Evolutionary conservation across 2,329 filamentous ascomycete species (phyloP), one percentile per base, ranked within the genome.

Genomic region (Calcarisporium arbuscula): DNA sequence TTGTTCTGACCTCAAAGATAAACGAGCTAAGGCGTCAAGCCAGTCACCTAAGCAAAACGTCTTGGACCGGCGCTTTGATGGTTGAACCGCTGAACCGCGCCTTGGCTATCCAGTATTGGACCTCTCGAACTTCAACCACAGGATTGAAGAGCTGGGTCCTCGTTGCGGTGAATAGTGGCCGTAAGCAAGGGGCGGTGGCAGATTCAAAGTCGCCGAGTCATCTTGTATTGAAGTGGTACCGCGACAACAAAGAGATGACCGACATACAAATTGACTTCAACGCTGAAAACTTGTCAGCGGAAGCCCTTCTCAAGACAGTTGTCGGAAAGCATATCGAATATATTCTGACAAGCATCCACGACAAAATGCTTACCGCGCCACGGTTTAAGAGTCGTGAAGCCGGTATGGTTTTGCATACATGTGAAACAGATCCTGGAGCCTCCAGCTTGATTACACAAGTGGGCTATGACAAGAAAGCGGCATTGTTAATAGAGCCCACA

Each of bases 81-180:
- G 72, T 94, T 12, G 86, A 95, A 53, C 70, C 80, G 19, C 68
- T 95, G 23, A 85, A 92, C 54, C 77, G 92, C 40, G 82, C 82
- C 19, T 65, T 98, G 38, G 78, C 88, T 8, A 74, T 98, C 21
- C 89, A 95, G 51, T 98, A 98, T 60, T 98, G 92, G 92, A 69
- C 75, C 12, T 72, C 75, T 32, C 76, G 80, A 10, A 44, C 51
- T 15, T 46, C 51, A 5, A 53, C 60, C 19, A 64, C 64, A 26
- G 77, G 77, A 1, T 69, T 74, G 12, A 95, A 94, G 64, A 94
- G 80, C 55, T 98, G 92, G 90, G 69, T 98, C 30, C 81, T 96
- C 44, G 68, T 98, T 32, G 89, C 88, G 8, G 75, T 95, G 22
- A 72, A 79, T 39, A 88, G 80, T 51, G 81, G 81, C 20, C 68